A percentile compares a stretch with the other conserved stretches of the same genome.
Conservation (phyloP, 108 stramenopile genomes). For the Cyclotella atomus region DNA sequence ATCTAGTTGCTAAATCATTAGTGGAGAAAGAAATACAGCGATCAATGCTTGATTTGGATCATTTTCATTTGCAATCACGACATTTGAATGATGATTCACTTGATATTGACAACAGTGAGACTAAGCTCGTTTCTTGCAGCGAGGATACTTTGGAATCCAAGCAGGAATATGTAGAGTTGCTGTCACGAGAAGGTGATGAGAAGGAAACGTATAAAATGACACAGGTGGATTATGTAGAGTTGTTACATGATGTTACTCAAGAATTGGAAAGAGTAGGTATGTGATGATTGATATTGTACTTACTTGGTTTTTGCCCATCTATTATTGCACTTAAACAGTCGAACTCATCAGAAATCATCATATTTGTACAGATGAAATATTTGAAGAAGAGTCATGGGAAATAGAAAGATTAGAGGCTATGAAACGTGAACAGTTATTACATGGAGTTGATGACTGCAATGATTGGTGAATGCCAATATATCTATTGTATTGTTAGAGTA, state of each 20-base stretch:
- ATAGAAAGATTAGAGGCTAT: slow-evolving; percentile 21
- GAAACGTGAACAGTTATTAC: slow-evolving; percentile 16
- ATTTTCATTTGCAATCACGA: slow-evolving; percentile 10
- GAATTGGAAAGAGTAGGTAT: slow-evolving; percentile 29
- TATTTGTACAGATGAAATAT: slow-evolving; percentile 26
- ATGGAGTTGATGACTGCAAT: slow-evolving; percentile 26
- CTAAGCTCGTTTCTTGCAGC: neutral
- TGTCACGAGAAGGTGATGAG: neutral
- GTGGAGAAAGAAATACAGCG: slow-evolving; percentile 35
- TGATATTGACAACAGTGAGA: slow-evolving; percentile 5
- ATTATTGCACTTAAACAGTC: neutral
- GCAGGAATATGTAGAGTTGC: neutral
- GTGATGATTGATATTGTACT: neutral
- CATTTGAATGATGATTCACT: too few species aligned
- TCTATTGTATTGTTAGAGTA: neutral
- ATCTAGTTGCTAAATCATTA: slow-evolving; percentile 23
- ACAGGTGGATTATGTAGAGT: slow-evolving; percentile 19
- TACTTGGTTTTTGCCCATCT: neutral
- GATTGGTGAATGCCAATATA: neutral
- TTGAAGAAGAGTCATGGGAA: slow-evolving; percentile 23
- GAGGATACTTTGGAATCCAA: neutral
- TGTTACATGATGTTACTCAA: slow-evolving; percentile 36
- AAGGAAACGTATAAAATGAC: slow-evolving; percentile 16
- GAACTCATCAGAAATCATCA: too few species aligned
- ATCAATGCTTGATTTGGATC: slow-evolving; percentile 21